A percentile compares a stretch with the other conserved stretches of the same genome.
phyloP scores from a whole-genome alignment of 179 eudicot genomes.

The Spergularia azorica region DNA sequence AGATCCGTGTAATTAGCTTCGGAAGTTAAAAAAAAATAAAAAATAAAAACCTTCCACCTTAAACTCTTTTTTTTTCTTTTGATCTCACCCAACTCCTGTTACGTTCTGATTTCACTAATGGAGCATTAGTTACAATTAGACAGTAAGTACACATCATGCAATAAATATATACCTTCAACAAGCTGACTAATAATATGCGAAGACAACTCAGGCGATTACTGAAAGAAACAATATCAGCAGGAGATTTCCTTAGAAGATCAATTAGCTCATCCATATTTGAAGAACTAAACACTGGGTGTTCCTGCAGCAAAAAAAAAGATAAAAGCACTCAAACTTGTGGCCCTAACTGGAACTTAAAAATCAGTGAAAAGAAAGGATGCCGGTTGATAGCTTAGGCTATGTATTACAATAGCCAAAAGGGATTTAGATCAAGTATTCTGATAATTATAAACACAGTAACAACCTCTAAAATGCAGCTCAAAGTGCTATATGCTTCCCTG shows the following conservation, averaged over 20 bases:
- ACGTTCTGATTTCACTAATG: not conserved
- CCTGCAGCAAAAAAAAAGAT: conserved; percentile 40
- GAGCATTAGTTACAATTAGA: not conserved
- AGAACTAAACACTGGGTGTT: conserved; percentile 67
- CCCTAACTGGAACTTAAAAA: too few relatives aligned
- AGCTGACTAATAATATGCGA: conserved; percentile 59
- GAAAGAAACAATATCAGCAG: conserved; percentile 48
- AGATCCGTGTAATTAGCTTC: too few relatives aligned
- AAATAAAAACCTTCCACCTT: too few relatives aligned
- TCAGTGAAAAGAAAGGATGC: too few relatives aligned
- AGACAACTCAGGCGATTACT: conserved; percentile 64
- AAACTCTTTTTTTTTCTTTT: too few relatives aligned
- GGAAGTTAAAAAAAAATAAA: too few relatives aligned
- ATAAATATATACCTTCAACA: conserved; percentile 50
- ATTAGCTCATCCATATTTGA: conserved; percentile 59
- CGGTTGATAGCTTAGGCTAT: not conserved
- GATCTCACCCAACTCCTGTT: not conserved
- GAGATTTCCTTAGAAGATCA: conserved; percentile 67
- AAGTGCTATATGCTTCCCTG: conserved; percentile 64
- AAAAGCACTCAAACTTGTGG: not conserved
- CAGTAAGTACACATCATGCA: not conserved
- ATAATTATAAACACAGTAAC: conserved; percentile 12
- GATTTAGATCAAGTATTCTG: not conserved
- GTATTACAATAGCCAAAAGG: not conserved
- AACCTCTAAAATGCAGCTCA: conserved; percentile 79